Evolutionary conservation across 1,284 basidiomycete genomes (phyloP), one percentile per base, ranked within the genome.

Genomic region (Apiotrichum domesticum): DNA sequence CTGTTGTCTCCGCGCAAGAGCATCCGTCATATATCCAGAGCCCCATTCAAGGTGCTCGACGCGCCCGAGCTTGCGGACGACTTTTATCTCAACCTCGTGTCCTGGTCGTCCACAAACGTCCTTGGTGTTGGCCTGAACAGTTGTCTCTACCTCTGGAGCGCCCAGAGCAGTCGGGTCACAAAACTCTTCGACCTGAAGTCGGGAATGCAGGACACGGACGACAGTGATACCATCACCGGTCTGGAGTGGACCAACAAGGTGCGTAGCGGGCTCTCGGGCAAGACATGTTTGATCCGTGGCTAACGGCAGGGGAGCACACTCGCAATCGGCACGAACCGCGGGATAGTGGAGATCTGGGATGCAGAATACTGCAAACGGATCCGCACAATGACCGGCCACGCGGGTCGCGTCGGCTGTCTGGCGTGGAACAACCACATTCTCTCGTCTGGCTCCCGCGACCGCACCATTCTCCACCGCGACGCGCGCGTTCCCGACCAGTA

Each of bases 11-110:
- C 94, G 0, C 82, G 88, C 35, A 85, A 90, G 55, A 82, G 87
- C 52, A 82, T 90, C 3, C 83, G 95, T 37, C 86, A 82, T 59
- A 86, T 98, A 1, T 90, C 88, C 77, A 94, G 95, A 73, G 96
- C 95, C 0, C 96, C 96, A 0, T 98, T 95, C 80, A 87, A 97
- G 63, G 95, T 98, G 0, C 83, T 98, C 29, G 95, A 98, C 71
- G 96, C 96, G 1, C 96, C 95, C 0, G 94, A 98, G 62, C 84
- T 98, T 6, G 88, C 89, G 3, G 95, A 98, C 74, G 96, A 98
- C 73, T 98, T 97, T 76, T 98, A 98, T 70, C 86, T 98, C 62
- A 98, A 98, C 69, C 82, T 98, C 14, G 93, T 98, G 14, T 95
- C 98, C 63, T 98, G 96, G 95, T 92, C 88, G 1, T 87, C 86